Evolutionary conservation across 495 filamentous ascomycete species (phyloP).

Genomic region (Poronia punctata): DNA sequence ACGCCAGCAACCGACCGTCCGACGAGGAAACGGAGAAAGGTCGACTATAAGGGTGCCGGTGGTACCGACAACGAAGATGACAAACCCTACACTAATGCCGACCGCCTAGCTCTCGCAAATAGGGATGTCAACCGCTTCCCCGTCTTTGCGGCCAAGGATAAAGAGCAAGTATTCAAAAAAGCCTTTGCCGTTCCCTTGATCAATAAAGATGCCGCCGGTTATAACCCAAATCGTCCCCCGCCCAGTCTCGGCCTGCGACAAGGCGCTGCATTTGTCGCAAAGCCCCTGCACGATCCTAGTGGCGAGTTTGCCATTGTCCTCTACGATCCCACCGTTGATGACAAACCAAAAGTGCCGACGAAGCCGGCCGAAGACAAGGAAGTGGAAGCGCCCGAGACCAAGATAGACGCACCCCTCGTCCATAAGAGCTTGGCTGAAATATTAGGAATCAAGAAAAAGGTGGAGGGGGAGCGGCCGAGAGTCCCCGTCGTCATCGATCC

Average conservation of each 20-base stretch:
- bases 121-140: slow-evolving; percentile 86
- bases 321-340: slow-evolving; percentile 91
- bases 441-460: slow-evolving; percentile 84
- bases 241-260: slow-evolving; percentile 80
- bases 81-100: slow-evolving; percentile 82
- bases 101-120: slow-evolving; percentile 77
- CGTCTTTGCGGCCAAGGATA: slow-evolving; percentile 85
- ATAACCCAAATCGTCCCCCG: slow-evolving; percentile 71
- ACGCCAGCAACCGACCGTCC: slow-evolving; percentile 74
- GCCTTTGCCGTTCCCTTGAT: slow-evolving; percentile 82
- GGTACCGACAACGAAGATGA: slow-evolving; percentile 62
- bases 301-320: slow-evolving; percentile 96
- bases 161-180: slow-evolving; percentile 68
- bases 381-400: slow-evolving; percentile 42
- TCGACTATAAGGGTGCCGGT: slow-evolving; percentile 83
- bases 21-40: slow-evolving; percentile 75
- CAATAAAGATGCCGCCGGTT: slow-evolving; percentile 65
- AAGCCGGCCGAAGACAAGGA: slow-evolving; percentile 46
- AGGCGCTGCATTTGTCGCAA: slow-evolving; percentile 80
- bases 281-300: slow-evolving; percentile 87
- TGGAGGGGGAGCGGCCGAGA: slow-evolving; percentile 69
- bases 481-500: slow-evolving; percentile 98
- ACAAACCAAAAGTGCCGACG: slow-evolving; percentile 54
- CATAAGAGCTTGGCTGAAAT: slow-evolving; percentile 97
- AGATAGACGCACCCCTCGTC: slow-evolving; percentile 72